These are phyloP conservation scores for Curvularia verruculosa DNA, from an alignment of 2,329 filamentous ascomycete species.

Conservation along the genomic window DNA sequence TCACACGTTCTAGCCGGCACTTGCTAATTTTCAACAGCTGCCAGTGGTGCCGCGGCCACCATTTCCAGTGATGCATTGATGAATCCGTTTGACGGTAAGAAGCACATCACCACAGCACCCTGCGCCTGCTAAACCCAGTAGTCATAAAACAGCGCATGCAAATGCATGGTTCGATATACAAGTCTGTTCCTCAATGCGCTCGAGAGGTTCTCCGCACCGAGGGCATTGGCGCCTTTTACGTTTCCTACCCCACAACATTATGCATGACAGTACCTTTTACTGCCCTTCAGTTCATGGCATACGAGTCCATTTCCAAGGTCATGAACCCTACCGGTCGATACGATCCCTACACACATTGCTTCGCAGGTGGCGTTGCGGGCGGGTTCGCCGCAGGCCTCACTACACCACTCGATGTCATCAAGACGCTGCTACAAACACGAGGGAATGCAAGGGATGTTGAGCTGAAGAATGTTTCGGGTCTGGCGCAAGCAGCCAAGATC, in stretches of 20 bases:
- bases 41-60: constrained; percentile 91
- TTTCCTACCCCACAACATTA: constrained; percentile 96
- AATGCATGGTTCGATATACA: constrained; percentile 92
- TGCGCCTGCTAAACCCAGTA: constrained; percentile 50
- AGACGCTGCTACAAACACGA: constrained; percentile 93
- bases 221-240: constrained; percentile 90
- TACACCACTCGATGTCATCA: constrained; percentile 96
- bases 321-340: constrained; percentile 89
- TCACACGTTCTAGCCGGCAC: neutral
- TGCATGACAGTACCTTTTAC: constrained; percentile 99
- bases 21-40: constrained; percentile 64
- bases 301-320: constrained; percentile 92
- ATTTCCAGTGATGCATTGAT: constrained; percentile 98
- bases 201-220: constrained; percentile 85
- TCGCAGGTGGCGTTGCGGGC: constrained; percentile 89
- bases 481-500: constrained; percentile 78
- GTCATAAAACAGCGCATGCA: constrained; percentile 99
- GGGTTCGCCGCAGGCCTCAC: constrained; percentile 93
- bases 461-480: constrained; percentile 81
- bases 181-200: constrained; percentile 85
- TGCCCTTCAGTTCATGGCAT: constrained; percentile 94
- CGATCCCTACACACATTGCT: constrained; percentile 91
- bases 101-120: constrained; percentile 1
- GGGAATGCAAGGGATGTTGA: constrained; percentile 82
- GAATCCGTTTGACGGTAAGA: constrained; percentile 96